These are phyloP conservation scores for Exserohilum turcica DNA, from an alignment of 2,329 filamentous ascomycete genomes.

Conservation along the genomic window DNA sequence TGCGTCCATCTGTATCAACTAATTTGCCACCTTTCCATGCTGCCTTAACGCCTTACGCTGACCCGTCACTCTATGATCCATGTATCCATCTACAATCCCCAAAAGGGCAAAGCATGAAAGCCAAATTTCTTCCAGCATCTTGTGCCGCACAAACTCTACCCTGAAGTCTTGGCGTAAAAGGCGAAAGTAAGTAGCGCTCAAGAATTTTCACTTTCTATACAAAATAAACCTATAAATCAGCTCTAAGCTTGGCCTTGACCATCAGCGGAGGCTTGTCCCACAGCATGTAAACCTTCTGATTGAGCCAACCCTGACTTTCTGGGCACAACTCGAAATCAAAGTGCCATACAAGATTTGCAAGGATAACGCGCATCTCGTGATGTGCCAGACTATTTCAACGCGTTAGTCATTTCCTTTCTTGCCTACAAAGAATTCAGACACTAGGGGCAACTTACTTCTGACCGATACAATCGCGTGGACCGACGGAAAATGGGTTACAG, in stretches of 20 bases:
- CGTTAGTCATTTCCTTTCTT: background rate
- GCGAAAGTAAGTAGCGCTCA: too few relatives aligned
- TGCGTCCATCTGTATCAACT: too few relatives aligned
- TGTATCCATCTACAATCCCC: too few relatives aligned
- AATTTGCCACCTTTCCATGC: too few relatives aligned
- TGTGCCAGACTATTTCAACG: slow-evolving; percentile 32
- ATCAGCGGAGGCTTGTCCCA: slow-evolving; percentile 24
- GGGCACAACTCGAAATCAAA: slow-evolving; percentile 33
- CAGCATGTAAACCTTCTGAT: slow-evolving; percentile 14
- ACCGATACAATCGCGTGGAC: slow-evolving; percentile 40
- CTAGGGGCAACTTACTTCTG: slow-evolving; percentile 37
- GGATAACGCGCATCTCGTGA: slow-evolving; percentile 38
- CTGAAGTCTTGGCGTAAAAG: too few relatives aligned
- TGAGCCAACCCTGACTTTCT: background rate
- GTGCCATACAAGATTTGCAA: slow-evolving; percentile 30
- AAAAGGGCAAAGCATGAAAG: too few relatives aligned
- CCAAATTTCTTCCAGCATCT: too few relatives aligned
- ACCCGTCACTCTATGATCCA: too few relatives aligned
- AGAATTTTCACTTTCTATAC: too few relatives aligned
- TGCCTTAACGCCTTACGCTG: too few relatives aligned
- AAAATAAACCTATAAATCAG: too few relatives aligned
- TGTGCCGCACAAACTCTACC: too few relatives aligned
- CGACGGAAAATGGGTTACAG: slow-evolving; percentile 32
- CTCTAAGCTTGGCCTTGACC: slow-evolving; percentile 18
- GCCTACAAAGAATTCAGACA: background rate